phyloP scores from a whole-genome alignment of 2,329 filamentous ascomycete genomes.

The Blumeriella jaapii region DNA sequence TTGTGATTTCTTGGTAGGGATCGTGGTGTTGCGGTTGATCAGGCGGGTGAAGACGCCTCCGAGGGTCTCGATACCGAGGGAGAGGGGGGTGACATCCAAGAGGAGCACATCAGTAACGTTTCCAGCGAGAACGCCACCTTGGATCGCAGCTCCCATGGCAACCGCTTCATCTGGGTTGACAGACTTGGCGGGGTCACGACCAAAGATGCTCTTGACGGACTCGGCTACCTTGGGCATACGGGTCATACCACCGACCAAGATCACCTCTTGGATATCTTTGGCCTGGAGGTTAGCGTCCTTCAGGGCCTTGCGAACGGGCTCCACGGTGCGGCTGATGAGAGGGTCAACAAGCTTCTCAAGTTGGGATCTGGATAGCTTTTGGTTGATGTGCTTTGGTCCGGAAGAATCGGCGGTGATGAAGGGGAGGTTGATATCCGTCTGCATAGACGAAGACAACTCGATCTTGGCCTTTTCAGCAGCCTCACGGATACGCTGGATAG shows the following conservation, averaged over 20 bases:
- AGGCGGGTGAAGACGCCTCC: constrained; percentile 95
- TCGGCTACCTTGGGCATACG: constrained; percentile 98
- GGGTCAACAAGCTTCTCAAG: constrained; percentile 89
- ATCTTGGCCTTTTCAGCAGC: constrained; percentile 99
- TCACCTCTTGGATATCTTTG: constrained; percentile 95
- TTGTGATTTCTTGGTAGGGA: constrained; percentile 98
- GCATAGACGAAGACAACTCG: constrained; percentile 85
- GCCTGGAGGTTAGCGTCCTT: constrained; percentile 88
- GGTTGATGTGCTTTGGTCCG: constrained; percentile 97
- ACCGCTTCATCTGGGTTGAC: constrained; percentile 98
- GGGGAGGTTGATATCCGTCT: constrained; percentile 96
- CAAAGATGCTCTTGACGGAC: constrained; percentile 94
- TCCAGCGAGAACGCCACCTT: constrained; percentile 92
- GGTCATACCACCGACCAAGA: constrained; percentile 97
- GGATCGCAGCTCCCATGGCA: constrained; percentile 91
- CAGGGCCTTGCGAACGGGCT: constrained; percentile 90
- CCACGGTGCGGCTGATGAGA: constrained; percentile 74
- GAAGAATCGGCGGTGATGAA: constrained; percentile 96
- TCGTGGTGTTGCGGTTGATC: constrained; percentile 99
- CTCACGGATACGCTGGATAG: constrained; percentile 97
- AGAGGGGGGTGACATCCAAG: constrained; percentile 90
- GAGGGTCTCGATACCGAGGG: constrained; percentile 95
- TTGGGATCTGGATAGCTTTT: constrained; percentile 83
- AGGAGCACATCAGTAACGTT: constrained; percentile 94
- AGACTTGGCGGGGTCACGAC: constrained; percentile 91